Percentiles rank a stretch among this genome's conserved stretches.
These are phyloP conservation scores for Carex pumila DNA, from an alignment of 176 grass and related monocot genomes.

Conservation along the genomic window DNA sequence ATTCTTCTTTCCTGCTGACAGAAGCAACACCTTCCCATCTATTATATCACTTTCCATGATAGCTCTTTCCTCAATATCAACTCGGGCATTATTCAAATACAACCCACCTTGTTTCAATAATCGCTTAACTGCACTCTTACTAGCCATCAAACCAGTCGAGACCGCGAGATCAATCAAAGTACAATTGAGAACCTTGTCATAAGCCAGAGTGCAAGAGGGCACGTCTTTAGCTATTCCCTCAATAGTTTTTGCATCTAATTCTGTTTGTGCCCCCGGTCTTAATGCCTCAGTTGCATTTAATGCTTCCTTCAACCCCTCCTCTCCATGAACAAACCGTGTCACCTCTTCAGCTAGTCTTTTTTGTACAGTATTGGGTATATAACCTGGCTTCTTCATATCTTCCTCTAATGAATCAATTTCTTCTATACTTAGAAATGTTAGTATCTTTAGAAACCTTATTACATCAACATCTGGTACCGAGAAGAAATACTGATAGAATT, in stretches of 20 bases:
- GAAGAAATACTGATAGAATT: constrained; percentile 91
- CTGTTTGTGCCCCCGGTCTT: constrained; percentile 59
- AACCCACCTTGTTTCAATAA: constrained; percentile 90
- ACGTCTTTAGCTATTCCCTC: constrained; percentile 87
- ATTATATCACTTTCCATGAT: constrained; percentile 63
- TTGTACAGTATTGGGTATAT: constrained; percentile 69
- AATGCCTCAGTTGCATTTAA: constrained; percentile 80
- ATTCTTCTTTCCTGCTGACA: constrained; percentile 96
- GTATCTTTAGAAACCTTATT: constrained; percentile 67
- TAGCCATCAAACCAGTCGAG: constrained; percentile 63
- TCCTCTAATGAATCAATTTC: constrained; percentile 77
- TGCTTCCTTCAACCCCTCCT: constrained; percentile 73
- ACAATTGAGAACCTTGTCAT: constrained; percentile 69
- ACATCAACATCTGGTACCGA: constrained; percentile 68
- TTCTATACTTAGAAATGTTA: constrained; percentile 71
- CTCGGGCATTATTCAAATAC: constrained; percentile 71
- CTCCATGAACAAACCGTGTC: constrained; percentile 77
- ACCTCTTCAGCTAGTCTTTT: constrained; percentile 89
- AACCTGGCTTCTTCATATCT: constrained; percentile 61
- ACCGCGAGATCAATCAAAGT: constrained; percentile 81
- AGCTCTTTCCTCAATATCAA: constrained; percentile 58
- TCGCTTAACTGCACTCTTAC: constrained; percentile 55
- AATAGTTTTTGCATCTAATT: constrained; percentile 60
- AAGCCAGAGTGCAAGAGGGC: constrained; percentile 60
- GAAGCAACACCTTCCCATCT: constrained; percentile 70